A percentile compares a stretch with the other conserved stretches of the same genome.
Conservation (phyloP, 2,329 filamentous ascomycete species). For the Phaeophleospora eucalypticola region DNA sequence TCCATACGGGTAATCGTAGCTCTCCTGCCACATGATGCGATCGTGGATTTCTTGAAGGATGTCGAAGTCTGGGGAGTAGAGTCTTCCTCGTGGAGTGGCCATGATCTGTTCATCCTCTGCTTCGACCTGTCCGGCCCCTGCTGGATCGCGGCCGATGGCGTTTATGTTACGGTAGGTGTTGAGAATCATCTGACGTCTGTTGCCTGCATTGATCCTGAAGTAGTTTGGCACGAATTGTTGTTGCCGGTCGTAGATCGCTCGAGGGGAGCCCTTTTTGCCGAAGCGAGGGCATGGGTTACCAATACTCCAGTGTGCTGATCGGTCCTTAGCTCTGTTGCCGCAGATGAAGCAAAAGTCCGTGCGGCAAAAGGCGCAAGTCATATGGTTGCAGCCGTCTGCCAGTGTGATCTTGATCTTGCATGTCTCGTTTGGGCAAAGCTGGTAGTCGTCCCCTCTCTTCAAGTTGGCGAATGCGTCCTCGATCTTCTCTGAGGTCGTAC, state of each 20-base stretch:
- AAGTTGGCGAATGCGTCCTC: conserved; percentile 4
- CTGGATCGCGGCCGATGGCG: too few species aligned
- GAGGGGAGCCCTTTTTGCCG: not conserved
- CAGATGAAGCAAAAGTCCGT: conserved; percentile 21
- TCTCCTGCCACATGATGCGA: not conserved
- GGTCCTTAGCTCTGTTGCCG: conserved; percentile 1
- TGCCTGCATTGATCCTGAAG: too few species aligned
- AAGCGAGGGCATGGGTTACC: conserved; percentile 14
- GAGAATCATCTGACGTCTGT: too few species aligned
- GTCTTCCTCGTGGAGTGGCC: not conserved
- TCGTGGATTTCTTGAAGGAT: not conserved
- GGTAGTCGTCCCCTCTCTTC: conserved; percentile 10
- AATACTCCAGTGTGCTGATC: conserved; percentile 8
- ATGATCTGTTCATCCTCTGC: not conserved
- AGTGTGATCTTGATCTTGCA: conserved; percentile 7
- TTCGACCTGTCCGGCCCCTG: too few species aligned
- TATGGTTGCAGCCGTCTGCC: conserved; percentile 16
- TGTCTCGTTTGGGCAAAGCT: conserved; percentile 14
- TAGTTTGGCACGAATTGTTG: too few species aligned
- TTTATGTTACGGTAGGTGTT: too few species aligned
- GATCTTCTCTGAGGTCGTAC: not conserved
- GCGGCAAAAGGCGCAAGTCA: conserved; percentile 13
- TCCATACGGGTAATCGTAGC: not conserved
- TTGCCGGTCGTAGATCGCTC: not conserved
- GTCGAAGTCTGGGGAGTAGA: not conserved